phyloP scores from a whole-genome alignment of 1,284 basidiomycete species.

The Puccinia novopanici region DNA sequence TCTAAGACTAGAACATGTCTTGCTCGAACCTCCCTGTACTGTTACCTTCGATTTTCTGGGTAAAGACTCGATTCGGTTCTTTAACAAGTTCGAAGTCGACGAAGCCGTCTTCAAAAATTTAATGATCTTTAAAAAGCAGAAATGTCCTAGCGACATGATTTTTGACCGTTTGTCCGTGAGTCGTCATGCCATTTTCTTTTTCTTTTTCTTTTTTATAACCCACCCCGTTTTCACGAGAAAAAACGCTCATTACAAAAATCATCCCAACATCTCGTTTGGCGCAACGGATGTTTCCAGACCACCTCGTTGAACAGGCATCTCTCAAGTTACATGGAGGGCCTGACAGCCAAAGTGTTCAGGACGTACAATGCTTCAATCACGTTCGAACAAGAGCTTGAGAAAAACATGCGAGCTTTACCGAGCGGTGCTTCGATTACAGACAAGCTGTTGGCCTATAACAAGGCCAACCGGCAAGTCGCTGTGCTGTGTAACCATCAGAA shows the following conservation, averaged over 20 bases:
- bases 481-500: constrained; percentile 98
- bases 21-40: constrained; percentile 75
- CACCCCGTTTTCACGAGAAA: not conserved
- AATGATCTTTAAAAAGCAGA: constrained; percentile 83
- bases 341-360: constrained; percentile 98
- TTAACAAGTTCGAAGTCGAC: constrained; percentile 82
- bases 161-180: constrained; percentile 72
- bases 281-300: constrained; percentile 65
- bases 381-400: constrained; percentile 83
- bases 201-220: too few relatives aligned
- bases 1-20: constrained; percentile 89
- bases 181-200: constrained; percentile 30
- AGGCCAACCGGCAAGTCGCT: constrained; percentile 90
- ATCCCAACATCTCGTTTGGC: not conserved
- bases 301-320: constrained; percentile 83
- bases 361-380: constrained; percentile 95
- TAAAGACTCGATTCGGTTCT: constrained; percentile 96
- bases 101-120: constrained; percentile 87
- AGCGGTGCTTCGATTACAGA: constrained; percentile 74
- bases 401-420: constrained; percentile 64
- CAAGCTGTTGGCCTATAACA: constrained; percentile 91
- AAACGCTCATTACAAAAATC: not conserved
- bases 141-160: constrained; percentile 80
- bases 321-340: constrained; percentile 85
- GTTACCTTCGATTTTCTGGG: constrained; percentile 93